Evolutionary conservation across 805 yeast genomes (phyloP), one percentile per base, ranked within the genome.

Genomic region (Wickerhamomyces bovis): DNA sequence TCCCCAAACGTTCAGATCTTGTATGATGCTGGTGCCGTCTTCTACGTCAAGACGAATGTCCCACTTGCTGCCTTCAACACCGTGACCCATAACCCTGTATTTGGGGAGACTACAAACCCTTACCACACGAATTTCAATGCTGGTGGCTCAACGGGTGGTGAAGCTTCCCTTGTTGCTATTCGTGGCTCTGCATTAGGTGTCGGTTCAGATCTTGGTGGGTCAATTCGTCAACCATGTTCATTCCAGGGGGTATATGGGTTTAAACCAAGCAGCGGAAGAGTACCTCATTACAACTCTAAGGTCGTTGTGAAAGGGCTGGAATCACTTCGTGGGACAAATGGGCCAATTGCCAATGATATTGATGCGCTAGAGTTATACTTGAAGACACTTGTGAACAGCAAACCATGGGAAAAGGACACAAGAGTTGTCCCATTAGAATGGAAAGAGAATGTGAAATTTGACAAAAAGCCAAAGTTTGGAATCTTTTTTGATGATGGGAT

Each of bases 121-220:
- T 55, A 62, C 50, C 72, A 72, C 46, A 54, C 68, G 21, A 47
- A 56, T 10, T 56, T 73, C 43, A 62, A 71, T 18, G 57, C 74
- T 19, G 79, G 79, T 35, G 80, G 81, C 1, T 71, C 77, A 12
- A 70, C 76, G 4, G 78, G 78, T 4, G 80, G 80, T 25, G 80
- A 75, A 43, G 76, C 73, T n/a, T 74, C 78, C 3, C 52, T 76
- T n/a, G 53, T 73, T 8, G 69, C 68, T 1, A 51, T 71, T 42
- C 55, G 62, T 41, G 78, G 78, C 6, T 26, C 67, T 61, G 12
- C 49, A 25, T 16, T 53, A 11, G 82, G 83, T 11, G 57, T 80
- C 38, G 82, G 82, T 16, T 68, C 76, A 2, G 81, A 76, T 56
- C 67, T 75, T 36, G 80, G 78, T 18, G 81, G 81, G 6, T 66